These are phyloP conservation scores for Rhizopus stolonifer DNA, from an alignment of 371 early-diverging fungal species.

Conservation along the genomic window DNA sequence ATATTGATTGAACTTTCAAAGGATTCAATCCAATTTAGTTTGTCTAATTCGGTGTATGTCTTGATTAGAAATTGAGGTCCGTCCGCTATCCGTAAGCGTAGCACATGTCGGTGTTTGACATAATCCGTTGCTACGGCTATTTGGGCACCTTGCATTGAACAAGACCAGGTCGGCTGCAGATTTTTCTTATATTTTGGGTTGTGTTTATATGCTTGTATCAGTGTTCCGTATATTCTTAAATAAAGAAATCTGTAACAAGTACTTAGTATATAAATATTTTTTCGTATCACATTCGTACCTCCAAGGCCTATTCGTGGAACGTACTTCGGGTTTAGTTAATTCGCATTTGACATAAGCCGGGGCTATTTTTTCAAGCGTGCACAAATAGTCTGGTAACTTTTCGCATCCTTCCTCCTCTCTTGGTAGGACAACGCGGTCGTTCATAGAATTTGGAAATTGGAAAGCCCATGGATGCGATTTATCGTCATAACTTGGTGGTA, in stretches of 20 bases:
- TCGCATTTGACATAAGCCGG: constrained; percentile 20
- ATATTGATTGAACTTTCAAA: constrained; percentile 38
- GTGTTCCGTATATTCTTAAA: constrained; percentile 3
- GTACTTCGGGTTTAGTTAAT: constrained; percentile 7
- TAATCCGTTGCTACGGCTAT: constrained; percentile 35
- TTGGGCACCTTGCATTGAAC: constrained; percentile 35
- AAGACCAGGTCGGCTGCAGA: constrained; percentile 24
- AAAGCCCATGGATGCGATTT: constrained; percentile 13
- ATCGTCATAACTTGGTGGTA: constrained; percentile 10
- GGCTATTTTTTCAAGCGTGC: constrained; percentile 14
- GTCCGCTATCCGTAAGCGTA: constrained; percentile 27
- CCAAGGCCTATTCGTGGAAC: constrained; percentile 21
- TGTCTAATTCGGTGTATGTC: constrained; percentile 16
- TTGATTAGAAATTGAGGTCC: constrained; percentile 38
- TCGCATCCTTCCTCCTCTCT: constrained; percentile 22
- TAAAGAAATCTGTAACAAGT: background rate
- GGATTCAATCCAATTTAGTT: constrained; percentile 33
- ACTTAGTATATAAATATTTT: too few species aligned
- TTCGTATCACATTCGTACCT: constrained; percentile 9
- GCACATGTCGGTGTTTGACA: constrained; percentile 28
- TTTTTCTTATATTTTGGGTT: constrained; percentile 11
- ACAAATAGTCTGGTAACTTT: constrained; percentile 15
- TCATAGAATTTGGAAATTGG: constrained; percentile 3
- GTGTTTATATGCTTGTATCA: constrained; percentile 4
- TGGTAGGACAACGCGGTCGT: constrained; percentile 3